phyloP scores from a whole-genome alignment of 148 eudicot species.

The Pouteria glomerata region DNA sequence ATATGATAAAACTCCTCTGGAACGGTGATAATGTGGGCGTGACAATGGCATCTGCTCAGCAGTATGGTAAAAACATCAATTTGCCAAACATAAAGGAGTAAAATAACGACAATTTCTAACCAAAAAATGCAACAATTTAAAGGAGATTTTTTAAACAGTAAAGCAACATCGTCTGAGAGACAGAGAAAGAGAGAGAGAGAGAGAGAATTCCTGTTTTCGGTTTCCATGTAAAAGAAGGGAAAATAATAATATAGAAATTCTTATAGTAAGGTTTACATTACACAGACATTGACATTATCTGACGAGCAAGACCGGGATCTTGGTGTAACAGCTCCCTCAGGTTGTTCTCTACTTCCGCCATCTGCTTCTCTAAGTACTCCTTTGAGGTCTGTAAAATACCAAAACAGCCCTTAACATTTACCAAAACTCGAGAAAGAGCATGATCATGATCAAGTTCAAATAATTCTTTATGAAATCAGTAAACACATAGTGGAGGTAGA shows the following conservation, averaged over 20 bases:
- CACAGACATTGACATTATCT: conserved; percentile 98
- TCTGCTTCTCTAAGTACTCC: conserved; percentile 95
- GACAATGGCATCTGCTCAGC: too few species aligned
- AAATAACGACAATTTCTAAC: too few species aligned
- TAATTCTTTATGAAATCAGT: neutral
- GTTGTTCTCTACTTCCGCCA: conserved; percentile 80
- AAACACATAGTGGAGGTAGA: too few species aligned
- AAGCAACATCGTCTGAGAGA: too few species aligned
- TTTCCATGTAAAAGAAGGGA: neutral
- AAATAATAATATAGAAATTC: neutral
- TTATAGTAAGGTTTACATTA: conserved; percentile 13
- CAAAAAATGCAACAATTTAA: too few species aligned
- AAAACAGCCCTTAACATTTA: neutral
- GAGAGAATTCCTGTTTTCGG: too few species aligned
- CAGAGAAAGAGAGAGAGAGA: too few species aligned
- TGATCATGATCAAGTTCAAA: neutral
- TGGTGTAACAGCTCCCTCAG: conserved; percentile 87
- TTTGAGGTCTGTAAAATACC: conserved; percentile 63
- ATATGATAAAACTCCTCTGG: too few species aligned
- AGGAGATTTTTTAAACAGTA: too few species aligned
- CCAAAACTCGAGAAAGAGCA: neutral
- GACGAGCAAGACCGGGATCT: conserved; percentile 93
- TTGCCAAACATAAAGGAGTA: too few species aligned
- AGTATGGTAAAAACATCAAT: too few species aligned
- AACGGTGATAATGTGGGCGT: too few species aligned